Evolutionary conservation across 495 filamentous ascomycete species (phyloP).

Genomic region (Pseudomonodictys pantanalensis): DNA sequence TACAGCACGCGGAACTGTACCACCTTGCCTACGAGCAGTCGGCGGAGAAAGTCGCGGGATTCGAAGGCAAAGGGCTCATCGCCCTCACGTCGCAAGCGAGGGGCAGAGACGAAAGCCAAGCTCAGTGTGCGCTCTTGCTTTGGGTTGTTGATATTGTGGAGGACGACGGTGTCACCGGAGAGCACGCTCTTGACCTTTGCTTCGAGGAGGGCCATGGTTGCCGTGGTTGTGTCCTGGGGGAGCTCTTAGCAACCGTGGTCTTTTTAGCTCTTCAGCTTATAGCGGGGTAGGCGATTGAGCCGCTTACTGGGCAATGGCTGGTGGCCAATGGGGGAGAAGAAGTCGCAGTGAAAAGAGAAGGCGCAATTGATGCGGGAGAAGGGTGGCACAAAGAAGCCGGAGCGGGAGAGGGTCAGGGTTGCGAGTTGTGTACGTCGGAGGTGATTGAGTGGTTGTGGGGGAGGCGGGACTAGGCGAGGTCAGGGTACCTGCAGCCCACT

Average conservation of each 20-base stretch:
- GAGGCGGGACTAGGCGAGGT: neutral
- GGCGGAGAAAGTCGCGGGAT: slow-evolving; percentile 87
- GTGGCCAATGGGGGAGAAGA: neutral
- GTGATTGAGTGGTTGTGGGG: neutral
- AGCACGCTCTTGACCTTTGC: slow-evolving; percentile 91
- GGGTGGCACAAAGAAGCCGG: neutral
- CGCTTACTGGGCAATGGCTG: neutral
- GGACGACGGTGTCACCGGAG: slow-evolving; percentile 86
- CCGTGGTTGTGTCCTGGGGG: neutral
- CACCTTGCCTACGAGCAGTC: slow-evolving; percentile 77
- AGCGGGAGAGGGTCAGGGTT: neutral
- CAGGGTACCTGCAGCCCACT: too few relatives aligned
- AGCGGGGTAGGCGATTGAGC: neutral
- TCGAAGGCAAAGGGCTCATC: slow-evolving; percentile 91
- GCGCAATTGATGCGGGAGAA: neutral
- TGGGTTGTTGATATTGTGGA: slow-evolving; percentile 72
- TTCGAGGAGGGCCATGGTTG: slow-evolving; percentile 36
- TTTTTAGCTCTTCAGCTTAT: neutral
- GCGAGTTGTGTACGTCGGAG: too few relatives aligned
- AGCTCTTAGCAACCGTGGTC: slow-evolving; percentile 20
- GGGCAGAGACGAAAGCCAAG: slow-evolving; percentile 86
- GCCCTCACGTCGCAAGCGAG: slow-evolving; percentile 79
- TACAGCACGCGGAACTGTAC: slow-evolving; percentile 82
- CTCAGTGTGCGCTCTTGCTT: slow-evolving; percentile 77
- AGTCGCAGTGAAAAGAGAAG: neutral